Evolutionary conservation across 306 rosid species (phyloP), one percentile per base, ranked within the genome.

Genomic region (Boehmeria nivea): DNA sequence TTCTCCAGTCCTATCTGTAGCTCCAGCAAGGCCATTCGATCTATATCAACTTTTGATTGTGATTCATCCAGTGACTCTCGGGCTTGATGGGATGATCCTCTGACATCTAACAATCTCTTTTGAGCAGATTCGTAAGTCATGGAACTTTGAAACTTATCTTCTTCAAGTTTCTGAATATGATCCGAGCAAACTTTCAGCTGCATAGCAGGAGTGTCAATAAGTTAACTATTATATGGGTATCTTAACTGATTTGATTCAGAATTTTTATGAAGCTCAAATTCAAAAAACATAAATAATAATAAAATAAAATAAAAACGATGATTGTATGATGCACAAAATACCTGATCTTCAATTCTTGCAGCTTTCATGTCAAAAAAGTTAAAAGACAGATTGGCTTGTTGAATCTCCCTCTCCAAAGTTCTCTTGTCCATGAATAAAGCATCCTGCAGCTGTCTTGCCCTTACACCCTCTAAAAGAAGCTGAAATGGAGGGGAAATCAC

Each of bases 401-500:
- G 94, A 66, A 77, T 69, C 68, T 87, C 89, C 59, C 68, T 78
- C 51, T 85, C 90, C 68, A 83, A 73, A 27, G 61, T 61, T 57
- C 70, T 57, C 66, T 79, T 88, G 16, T 85, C 95, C 73, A 79
- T 69, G 43, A 79, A 43, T 56, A 83, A 38, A 52, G 78, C 72
- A 67, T 82, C 85, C 39, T 76, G 95, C 67, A 64, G 67, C 44
- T 93, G 96, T 59, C 78, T 81, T 28, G 94, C 83, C 72, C 77
- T 73, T 23, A 81, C 65, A 61, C 96, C 84, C 81, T 93, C 99
- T 71, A 93, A 66, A 63, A 87, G 90, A 77, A 93, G 96, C 99
- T 93, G 81, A 64, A 71, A 57, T 6, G 43, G 57, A 57, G 49
- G 40, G 34, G 34, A 28, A 28, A 28, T 8, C 34, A 28, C 34